Conservation (phyloP, 768 basidiomycete species). For the Leucosporidium scottii region DNA sequence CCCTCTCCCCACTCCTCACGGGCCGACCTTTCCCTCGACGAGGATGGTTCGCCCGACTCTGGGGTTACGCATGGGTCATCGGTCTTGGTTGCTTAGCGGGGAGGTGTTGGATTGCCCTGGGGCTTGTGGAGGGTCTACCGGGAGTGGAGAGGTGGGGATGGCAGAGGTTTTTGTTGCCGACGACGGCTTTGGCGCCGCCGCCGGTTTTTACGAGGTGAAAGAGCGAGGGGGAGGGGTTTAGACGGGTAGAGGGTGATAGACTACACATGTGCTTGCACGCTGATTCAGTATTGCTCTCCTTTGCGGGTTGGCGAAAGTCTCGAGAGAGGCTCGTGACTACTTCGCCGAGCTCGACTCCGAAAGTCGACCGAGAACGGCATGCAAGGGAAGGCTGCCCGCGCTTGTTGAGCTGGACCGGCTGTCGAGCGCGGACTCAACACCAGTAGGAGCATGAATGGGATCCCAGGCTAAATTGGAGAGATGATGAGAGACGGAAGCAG, state of each 20-base stretch:
- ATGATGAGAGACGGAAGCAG: too few relatives aligned
- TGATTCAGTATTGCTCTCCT: slow-evolving; percentile 46
- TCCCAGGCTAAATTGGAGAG: too few relatives aligned
- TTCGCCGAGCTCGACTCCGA: too few relatives aligned
- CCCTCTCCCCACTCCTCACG: neutral
- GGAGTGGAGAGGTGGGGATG: slow-evolving; percentile 10
- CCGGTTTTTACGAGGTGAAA: neutral
- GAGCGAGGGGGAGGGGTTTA: too few relatives aligned
- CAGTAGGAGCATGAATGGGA: too few relatives aligned
- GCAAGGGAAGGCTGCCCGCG: too few relatives aligned
- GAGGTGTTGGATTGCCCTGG: slow-evolving; percentile 17
- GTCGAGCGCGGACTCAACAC: too few relatives aligned
- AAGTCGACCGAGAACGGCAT: too few relatives aligned
- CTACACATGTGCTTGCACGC: neutral
- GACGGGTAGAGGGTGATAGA: too few relatives aligned
- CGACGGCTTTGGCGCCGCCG: neutral
- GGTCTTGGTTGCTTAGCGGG: neutral
- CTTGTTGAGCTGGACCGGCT: too few relatives aligned
- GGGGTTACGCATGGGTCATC: neutral
- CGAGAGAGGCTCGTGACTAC: too few relatives aligned
- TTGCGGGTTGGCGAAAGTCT: slow-evolving; percentile 67
- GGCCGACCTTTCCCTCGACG: neutral
- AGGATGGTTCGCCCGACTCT: neutral
- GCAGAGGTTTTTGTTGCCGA: slow-evolving; percentile 16
- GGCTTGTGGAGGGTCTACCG: slow-evolving; percentile 20